Base-by-base conservation (phyloP, 805 yeast genomes). In the Tetrapisispora fleetii region DNA sequence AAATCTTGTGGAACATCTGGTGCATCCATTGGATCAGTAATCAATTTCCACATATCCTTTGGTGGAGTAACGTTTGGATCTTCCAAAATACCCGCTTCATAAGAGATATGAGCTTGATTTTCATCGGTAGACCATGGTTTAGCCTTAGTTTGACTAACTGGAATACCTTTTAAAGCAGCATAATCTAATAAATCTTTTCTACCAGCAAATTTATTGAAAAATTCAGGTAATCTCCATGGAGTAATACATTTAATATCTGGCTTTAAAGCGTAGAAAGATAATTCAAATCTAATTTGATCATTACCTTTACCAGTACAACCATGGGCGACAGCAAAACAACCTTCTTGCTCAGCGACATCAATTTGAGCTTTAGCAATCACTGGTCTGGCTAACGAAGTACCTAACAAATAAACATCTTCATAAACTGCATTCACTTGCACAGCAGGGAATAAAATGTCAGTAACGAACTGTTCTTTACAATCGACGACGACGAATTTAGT, bases 51-150 rank as follows among this genome's bases (percentile, higher is more conserved):
- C 99, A 93, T 93, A 70, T 93, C 99, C 76, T 90, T 91, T 73
- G 99, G 99, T 56, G 99, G 99, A 47, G 99, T 93, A 60, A 91
- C 82, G 70, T 93, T 86, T 66, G 99, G 99, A 74, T 93, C 96
- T 75, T 93, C 99, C 64, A 93, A 80, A 59, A 93, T 93, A 73
- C 99, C 99, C 55, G 99, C 99, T 77, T 93, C 99, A 69, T 86
- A 93, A 37, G 98, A 91, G 69, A 93, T 93, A 73, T 93, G 99
- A 43, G 98, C 99, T 81, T 91, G 75, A 79, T 93, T 93, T 76
- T 93, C 99, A 69, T 93, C 99, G 50, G 99, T 93, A 36, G 98
- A 90, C 99, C 99, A 93, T 60, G 99, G 99, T 77, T 93, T 93
- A 56, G 98, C 88, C 72, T 89, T 89, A 58, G 99, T 93, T 76